A percentile compares a stretch with the other conserved stretches of the same genome.
These are phyloP conservation scores for Emergomyces orientalis DNA, from an alignment of 2,329 filamentous ascomycete species.

Conservation along the genomic window DNA sequence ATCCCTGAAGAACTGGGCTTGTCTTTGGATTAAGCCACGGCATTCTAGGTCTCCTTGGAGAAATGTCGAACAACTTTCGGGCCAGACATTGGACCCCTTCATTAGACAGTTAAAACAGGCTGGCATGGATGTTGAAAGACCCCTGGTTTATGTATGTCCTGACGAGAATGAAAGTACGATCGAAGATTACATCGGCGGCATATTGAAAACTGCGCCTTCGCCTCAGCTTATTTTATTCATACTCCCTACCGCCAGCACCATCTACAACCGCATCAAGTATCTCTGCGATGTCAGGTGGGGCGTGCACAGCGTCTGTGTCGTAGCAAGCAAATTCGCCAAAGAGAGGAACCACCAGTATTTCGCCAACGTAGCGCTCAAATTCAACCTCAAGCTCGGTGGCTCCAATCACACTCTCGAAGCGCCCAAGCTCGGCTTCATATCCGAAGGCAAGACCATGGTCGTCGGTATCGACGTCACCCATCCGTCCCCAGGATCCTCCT, in stretches of 20 bases:
- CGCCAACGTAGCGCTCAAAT: slow-evolving; percentile 64
- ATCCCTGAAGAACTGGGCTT: slow-evolving; percentile 20
- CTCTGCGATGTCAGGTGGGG: slow-evolving; percentile 58
- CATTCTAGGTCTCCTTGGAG: background rate
- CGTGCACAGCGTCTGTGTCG: slow-evolving; percentile 59
- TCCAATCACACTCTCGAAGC: slow-evolving; percentile 55
- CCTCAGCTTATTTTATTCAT: slow-evolving; percentile 51
- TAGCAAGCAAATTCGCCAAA: slow-evolving; percentile 41
- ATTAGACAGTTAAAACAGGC: background rate
- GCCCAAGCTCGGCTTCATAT: slow-evolving; percentile 50
- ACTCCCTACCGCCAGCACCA: slow-evolving; percentile 41
- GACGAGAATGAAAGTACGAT: background rate
- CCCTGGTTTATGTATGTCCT: background rate
- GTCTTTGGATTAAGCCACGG: background rate
- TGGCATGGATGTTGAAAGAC: background rate
- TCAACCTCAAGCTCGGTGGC: slow-evolving; percentile 73
- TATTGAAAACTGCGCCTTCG: too few species aligned
- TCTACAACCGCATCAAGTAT: slow-evolving; percentile 60
- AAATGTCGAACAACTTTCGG: background rate
- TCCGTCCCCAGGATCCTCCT: slow-evolving; percentile 57
- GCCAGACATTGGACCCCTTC: background rate
- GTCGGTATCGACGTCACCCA: slow-evolving; percentile 86
- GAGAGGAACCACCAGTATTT: slow-evolving; percentile 45
- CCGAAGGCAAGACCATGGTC: slow-evolving; percentile 67
- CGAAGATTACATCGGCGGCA: background rate